Evolutionary conservation across 2,329 filamentous ascomycete species (phyloP).

Genomic region (Diplodia intermedia): DNA sequence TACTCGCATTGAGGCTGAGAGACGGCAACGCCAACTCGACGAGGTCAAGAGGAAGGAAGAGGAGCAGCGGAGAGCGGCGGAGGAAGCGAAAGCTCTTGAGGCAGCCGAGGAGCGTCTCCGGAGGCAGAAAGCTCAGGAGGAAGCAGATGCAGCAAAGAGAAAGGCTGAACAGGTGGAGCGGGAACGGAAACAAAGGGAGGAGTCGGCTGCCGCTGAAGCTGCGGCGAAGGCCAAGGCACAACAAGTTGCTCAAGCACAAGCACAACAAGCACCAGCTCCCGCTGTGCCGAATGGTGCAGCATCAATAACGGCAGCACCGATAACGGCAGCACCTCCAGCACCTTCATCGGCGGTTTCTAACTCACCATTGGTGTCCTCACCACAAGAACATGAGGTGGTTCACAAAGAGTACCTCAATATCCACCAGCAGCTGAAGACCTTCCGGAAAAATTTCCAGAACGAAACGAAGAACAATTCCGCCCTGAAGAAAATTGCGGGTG

Average conservation of each 20-base stretch:
- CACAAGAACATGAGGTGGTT: conserved; percentile 38
- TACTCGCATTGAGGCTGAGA: conserved; percentile 51
- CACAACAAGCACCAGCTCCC: background rate
- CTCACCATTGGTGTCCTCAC: conserved; percentile 18
- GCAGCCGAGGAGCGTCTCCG: conserved; percentile 44
- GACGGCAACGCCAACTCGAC: conserved; percentile 45
- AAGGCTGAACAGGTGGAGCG: conserved; percentile 38
- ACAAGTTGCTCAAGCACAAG: conserved; percentile 38
- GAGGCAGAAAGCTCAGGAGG: conserved; percentile 42
- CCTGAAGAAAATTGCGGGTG: conserved; percentile 42
- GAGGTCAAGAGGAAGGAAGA: conserved; percentile 43
- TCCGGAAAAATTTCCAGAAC: conserved; percentile 43
- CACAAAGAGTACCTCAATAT: conserved; percentile 47
- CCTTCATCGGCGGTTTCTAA: conserved; percentile 1
- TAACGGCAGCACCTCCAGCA: conserved; percentile 11
- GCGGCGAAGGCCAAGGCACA: conserved; percentile 40
- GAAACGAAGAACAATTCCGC: conserved; percentile 37
- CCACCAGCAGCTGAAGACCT: conserved; percentile 47
- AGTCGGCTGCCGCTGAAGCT: conserved; percentile 32
- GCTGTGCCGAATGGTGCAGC: conserved; percentile 14
- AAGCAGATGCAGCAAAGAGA: conserved; percentile 30
- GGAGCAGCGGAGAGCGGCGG: conserved; percentile 40
- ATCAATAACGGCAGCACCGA: background rate
- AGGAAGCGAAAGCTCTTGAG: conserved; percentile 39
- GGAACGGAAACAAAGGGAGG: conserved; percentile 36